Evolutionary conservation across 352 stramenopile species (phyloP).

Genomic region (Globisporangium barbulae): DNA sequence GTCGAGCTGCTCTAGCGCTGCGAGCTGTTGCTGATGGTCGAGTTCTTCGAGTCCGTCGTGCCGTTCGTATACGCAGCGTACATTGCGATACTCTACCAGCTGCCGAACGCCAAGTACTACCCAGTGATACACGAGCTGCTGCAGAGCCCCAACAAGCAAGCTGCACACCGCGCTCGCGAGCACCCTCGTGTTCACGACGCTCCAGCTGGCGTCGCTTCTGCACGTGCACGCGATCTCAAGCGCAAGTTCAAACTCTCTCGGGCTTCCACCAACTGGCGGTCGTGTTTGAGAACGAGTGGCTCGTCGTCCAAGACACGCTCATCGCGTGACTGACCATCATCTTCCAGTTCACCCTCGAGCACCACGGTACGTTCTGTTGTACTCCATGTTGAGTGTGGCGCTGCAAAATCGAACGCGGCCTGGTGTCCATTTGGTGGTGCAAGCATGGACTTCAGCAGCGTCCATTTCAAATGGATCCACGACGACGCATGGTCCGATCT

Average conservation of each 20-base stretch:
- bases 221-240: conserved; percentile 1
- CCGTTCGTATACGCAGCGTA: conserved; percentile 2
- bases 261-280: conserved; percentile 3
- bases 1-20: not conserved
- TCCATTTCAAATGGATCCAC: conserved; percentile 1
- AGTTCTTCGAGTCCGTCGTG: conserved; percentile 2
- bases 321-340: not conserved
- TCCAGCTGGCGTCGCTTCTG: conserved; percentile 1
- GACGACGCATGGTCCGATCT: not conserved
- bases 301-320: conserved; percentile 4
- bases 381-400: not conserved
- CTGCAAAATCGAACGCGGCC: not conserved
- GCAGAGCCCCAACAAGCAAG: not conserved
- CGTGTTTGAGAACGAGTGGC: conserved; percentile 6
- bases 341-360: conserved; percentile 8
- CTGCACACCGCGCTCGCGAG: not conserved
- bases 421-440: not conserved
- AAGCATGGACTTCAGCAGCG: conserved; percentile 2
- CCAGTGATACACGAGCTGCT: not conserved
- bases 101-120: conserved; percentile 1
- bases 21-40: not conserved
- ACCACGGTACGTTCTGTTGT: not conserved
- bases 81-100: not conserved
- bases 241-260: conserved; percentile 7
- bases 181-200: not conserved